Base-by-base conservation (phyloP, 2,329 filamentous ascomycete genomes). In the Fusarium tjaetaba region DNA sequence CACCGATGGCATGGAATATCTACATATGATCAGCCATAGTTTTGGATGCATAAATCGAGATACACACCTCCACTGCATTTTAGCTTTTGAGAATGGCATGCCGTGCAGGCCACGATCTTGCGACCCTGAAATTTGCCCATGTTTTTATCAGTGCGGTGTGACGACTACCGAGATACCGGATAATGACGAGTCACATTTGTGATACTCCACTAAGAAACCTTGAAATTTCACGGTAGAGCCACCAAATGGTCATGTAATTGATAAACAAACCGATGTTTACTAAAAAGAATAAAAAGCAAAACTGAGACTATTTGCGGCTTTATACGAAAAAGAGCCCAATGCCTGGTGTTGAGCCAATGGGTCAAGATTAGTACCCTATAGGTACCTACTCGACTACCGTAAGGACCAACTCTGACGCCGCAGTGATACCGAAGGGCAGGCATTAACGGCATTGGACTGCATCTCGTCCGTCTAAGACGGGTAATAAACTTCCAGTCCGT, bases 31-130 rank as follows among this genome's bases (percentile, higher is more conserved):
- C 15, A 63, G 34, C 32, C 9, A 18, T 28, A 1, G 18, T 4
- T 4, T 13, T 11, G 4, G 2, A 9, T 10, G 16, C 4, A 24
- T 7, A 10, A 13, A 11, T 26, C 9, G 7, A 8, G n/a, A 20
- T 32, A 49, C 55, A 8, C 9, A 61, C 61, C 55, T 63, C 61
- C 55, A 22, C 36, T 63, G 26, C 61, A 63, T 34, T 63, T 63
- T 30, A 61, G 15, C 34, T 63, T 63, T 36, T 63, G 42, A 30
- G 22, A 24, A 32, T 61, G 61, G 20, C 61, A 63, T 22, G 36
- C 61, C 9, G 36, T 63, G 30, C 61, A 63, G 18, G 61, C 61
- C 15, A 63, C 36, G 36, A 26, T 7, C 20, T 41, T 63, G n/a
- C 60, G 60, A 26, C 26, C 53, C 22, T 46, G 41, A 2, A n/a